Evolutionary conservation across 495 filamentous ascomycete genomes (phyloP).

Genomic region (Parachaetomium inaequale): DNA sequence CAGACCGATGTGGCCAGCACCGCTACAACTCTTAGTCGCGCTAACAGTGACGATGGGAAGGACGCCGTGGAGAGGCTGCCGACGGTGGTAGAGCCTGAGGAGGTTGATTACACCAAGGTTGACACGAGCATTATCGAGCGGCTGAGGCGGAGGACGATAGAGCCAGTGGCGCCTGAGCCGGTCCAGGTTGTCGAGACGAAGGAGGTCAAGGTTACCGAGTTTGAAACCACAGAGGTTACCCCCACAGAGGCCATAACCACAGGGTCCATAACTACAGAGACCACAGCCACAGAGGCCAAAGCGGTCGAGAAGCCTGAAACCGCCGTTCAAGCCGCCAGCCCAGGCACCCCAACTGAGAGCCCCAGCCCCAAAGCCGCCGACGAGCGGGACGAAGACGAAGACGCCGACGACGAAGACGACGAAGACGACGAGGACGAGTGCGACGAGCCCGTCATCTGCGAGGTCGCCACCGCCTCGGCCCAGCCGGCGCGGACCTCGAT

Average conservation of each 20-base stretch:
- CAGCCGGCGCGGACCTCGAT: slow-evolving; percentile 50
- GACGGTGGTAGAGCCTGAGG: slow-evolving; percentile 42
- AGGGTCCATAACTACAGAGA: neutral
- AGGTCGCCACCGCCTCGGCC: slow-evolving; percentile 46
- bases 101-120: slow-evolving; percentile 54
- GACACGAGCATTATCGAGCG: slow-evolving; percentile 45
- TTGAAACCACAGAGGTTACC: no score
- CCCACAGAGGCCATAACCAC: neutral
- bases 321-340: neutral
- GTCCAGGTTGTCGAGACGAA: slow-evolving; percentile 8
- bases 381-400: slow-evolving; percentile 33
- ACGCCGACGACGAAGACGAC: slow-evolving; percentile 46
- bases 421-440: slow-evolving; percentile 44
- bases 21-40: slow-evolving; percentile 48
- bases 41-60: slow-evolving; percentile 46
- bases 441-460: slow-evolving; percentile 52
- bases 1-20: slow-evolving; percentile 54
- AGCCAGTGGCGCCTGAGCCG: slow-evolving; percentile 18
- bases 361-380: slow-evolving; percentile 16
- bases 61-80: slow-evolving; percentile 37
- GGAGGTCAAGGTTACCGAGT: slow-evolving; percentile 6
- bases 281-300: neutral
- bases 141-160: slow-evolving; percentile 23
- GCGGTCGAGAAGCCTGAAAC: neutral
- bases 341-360: neutral